These are phyloP conservation scores for Saccharomycopsis fibuligera DNA, from an alignment of 805 yeast genomes.

Conservation along the genomic window DNA sequence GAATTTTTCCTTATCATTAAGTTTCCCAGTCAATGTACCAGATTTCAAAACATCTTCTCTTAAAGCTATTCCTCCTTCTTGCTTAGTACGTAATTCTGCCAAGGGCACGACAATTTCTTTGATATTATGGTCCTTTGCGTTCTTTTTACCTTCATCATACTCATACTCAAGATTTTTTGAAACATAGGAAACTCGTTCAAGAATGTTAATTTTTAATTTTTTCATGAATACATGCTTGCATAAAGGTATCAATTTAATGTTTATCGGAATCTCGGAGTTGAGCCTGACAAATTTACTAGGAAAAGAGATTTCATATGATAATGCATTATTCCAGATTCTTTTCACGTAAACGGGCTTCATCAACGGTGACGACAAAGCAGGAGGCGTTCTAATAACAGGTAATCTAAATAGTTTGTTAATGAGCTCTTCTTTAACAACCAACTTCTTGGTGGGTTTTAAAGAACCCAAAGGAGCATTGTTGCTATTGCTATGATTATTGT, in stretches of 20 bases:
- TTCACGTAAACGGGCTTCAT: conserved; percentile 75
- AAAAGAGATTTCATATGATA: conserved; percentile 65
- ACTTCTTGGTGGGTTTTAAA: background rate
- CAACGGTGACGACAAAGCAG: conserved; percentile 31
- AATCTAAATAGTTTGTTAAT: conserved; percentile 16
- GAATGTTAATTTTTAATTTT: conserved; percentile 56
- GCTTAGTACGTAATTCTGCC: conserved; percentile 58
- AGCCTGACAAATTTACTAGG: conserved; percentile 64
- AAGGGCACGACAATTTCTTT: conserved; percentile 51
- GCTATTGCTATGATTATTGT: background rate
- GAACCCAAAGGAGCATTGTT: background rate
- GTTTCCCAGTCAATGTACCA: background rate
- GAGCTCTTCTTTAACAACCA: conserved; percentile 6
- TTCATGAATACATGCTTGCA: conserved; percentile 56
- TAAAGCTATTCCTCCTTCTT: conserved; percentile 36
- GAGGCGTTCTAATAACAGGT: conserved; percentile 34
- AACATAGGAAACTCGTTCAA: conserved; percentile 59
- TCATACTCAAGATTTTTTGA: conserved; percentile 49
- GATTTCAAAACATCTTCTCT: conserved; percentile 41
- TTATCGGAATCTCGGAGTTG: conserved; percentile 53
- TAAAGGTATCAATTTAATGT: conserved; percentile 60
- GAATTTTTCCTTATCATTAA: background rate
- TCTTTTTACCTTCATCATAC: conserved; percentile 41
- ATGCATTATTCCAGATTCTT: conserved; percentile 64
- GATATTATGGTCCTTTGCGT: conserved; percentile 14